These are phyloP conservation scores for Trichoderma simmonsii DNA, from an alignment of 2,329 filamentous ascomycete species.

Conservation along the genomic window DNA sequence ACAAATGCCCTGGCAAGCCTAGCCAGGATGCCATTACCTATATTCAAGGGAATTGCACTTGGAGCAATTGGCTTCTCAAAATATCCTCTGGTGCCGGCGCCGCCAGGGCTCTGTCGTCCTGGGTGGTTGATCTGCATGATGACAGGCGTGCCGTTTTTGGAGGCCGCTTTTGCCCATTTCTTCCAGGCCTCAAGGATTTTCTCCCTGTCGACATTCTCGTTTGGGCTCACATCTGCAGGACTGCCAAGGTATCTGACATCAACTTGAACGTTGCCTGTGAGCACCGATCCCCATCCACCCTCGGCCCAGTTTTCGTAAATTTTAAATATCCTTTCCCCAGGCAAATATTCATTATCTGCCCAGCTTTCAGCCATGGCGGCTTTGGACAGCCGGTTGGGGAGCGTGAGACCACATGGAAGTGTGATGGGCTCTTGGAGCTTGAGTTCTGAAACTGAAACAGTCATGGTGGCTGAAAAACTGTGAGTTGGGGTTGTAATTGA, in stretches of 20 bases:
- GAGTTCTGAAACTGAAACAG: neutral
- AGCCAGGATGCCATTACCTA: conserved; percentile 39
- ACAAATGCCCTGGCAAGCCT: conserved; percentile 32
- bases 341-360: conserved; percentile 41
- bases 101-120: conserved; percentile 42
- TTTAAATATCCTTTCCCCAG: conserved; percentile 39
- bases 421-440: conserved; percentile 38
- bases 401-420: conserved; percentile 52
- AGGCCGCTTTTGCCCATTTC: conserved; percentile 33
- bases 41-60: conserved; percentile 40
- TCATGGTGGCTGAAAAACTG: neutral
- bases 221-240: conserved; percentile 34
- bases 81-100: conserved; percentile 36
- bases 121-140: conserved; percentile 48
- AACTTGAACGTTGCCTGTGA: conserved; percentile 51
- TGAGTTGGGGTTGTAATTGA: neutral
- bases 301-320: conserved; percentile 53
- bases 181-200: conserved; percentile 37
- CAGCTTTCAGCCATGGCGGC: conserved; percentile 50
- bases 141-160: conserved; percentile 34
- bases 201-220: conserved; percentile 28
- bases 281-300: conserved; percentile 50
- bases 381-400: conserved; percentile 54
- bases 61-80: conserved; percentile 42
- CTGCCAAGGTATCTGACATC: conserved; percentile 38